These are phyloP conservation scores for Porcisia hertigi DNA, from an alignment of 208 protist species.

Conservation along the genomic window DNA sequence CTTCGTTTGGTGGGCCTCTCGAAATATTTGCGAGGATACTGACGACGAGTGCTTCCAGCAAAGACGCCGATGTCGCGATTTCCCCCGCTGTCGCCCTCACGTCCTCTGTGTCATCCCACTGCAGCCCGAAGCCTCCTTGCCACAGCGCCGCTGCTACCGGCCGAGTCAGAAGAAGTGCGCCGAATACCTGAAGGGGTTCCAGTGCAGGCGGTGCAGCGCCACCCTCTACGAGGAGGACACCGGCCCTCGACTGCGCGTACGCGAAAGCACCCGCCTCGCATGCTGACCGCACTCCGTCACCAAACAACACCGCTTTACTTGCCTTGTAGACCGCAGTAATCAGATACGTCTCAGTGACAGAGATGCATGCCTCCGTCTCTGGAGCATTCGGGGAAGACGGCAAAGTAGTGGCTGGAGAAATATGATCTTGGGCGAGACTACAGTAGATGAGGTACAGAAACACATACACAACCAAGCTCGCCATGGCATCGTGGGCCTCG, in stretches of 20 bases:
- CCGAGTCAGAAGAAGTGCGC: constrained; percentile 14
- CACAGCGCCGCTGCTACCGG: constrained; percentile 3
- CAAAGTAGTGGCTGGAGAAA: neutral
- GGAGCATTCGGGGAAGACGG: too few species aligned
- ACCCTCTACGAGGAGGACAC: neutral
- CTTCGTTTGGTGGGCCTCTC: neutral
- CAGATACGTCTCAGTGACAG: neutral
- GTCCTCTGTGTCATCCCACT: neutral
- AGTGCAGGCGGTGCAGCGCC: neutral
- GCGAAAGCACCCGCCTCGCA: neutral
- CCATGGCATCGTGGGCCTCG: constrained; percentile 10
- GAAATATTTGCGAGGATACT: neutral
- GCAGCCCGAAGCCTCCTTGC: neutral
- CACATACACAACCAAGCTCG: constrained; percentile 21
- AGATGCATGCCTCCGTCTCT: neutral
- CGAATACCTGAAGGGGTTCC: constrained; percentile 13
- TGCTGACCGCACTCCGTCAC: neutral
- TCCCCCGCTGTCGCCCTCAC: neutral
- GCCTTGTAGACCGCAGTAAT: constrained; percentile 4
- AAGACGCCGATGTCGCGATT: neutral
- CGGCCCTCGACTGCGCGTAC: constrained; percentile 3
- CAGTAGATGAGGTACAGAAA: constrained; percentile 25
- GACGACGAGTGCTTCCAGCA: neutral
- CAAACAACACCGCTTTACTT: neutral
- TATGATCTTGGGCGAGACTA: neutral